A percentile compares a stretch with the other conserved stretches of the same genome.
Conservation (phyloP, 2,329 filamentous ascomycete species). For the Colletotrichum sublineola region DNA sequence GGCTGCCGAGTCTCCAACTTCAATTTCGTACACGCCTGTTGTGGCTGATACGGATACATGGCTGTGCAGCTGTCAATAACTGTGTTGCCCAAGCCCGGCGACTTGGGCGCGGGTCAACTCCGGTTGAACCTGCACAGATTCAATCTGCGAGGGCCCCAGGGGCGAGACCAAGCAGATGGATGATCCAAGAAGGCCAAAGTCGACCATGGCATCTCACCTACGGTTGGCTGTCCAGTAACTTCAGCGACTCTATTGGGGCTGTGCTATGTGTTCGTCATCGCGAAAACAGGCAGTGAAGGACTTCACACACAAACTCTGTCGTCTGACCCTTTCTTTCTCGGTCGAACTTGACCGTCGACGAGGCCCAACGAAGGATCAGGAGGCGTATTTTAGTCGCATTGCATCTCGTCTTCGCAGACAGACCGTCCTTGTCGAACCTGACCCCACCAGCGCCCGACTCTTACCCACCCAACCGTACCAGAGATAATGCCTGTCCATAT, state of each 20-base stretch:
- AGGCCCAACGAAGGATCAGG: not conserved
- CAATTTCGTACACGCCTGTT: not conserved
- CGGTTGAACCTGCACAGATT: not conserved
- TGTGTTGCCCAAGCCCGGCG: not conserved
- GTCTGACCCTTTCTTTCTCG: not conserved
- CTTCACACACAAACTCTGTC: not conserved
- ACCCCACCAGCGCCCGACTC: slow-evolving; percentile 24
- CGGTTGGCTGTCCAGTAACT: not conserved
- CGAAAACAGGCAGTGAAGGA: slow-evolving; percentile 8
- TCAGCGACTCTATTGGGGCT: slow-evolving; percentile 26
- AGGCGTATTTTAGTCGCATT: slow-evolving; percentile 6
- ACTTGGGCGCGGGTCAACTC: not conserved
- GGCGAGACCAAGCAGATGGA: slow-evolving; percentile 2
- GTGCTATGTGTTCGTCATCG: slow-evolving; percentile 22
- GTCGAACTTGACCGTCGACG: not conserved
- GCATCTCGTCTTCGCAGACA: not conserved
- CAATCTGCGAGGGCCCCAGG: not conserved
- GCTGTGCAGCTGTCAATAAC: not conserved
- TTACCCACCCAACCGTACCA: not conserved
- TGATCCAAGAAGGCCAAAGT: not conserved
- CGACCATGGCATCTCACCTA: not conserved
- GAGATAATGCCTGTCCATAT: not conserved
- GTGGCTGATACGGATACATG: not conserved
- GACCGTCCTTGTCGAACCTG: not conserved
- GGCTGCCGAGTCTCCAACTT: not conserved